Percentiles rank a stretch among this genome's conserved stretches.
phyloP scores from a whole-genome alignment of 306 rosid genomes.

The Prunus davidiana region DNA sequence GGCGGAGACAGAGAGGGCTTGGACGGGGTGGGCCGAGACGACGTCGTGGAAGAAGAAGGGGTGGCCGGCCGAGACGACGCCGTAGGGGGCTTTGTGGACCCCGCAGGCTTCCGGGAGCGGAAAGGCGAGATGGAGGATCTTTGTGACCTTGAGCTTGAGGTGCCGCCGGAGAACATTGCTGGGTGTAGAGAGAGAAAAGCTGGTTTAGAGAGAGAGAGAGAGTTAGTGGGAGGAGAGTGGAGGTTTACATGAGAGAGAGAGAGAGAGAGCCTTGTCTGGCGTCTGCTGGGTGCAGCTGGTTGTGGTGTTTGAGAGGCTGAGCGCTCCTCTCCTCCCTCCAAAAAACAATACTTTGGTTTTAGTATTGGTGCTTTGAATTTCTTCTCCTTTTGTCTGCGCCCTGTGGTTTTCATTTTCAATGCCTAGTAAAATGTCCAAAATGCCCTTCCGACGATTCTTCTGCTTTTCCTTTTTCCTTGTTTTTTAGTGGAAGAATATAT shows the following conservation, averaged over 20 bases:
- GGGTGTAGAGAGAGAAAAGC: conserved; percentile 17
- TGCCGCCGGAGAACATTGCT: conserved; percentile 44
- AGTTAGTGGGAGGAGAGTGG: background rate
- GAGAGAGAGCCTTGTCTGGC: background rate
- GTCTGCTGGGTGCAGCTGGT: background rate
- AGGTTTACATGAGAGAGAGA: background rate
- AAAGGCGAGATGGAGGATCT: conserved; percentile 60
- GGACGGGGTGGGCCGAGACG: conserved; percentile 43
- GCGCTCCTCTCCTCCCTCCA: conserved; percentile 7
- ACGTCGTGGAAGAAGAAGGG: conserved; percentile 49
- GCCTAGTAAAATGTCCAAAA: background rate
- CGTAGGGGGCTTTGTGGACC: conserved; percentile 8
- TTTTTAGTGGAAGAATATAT: background rate
- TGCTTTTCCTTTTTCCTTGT: background rate
- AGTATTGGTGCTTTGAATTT: background rate
- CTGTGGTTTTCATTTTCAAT: background rate
- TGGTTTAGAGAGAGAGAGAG: conserved; percentile 1
- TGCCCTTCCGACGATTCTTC: background rate
- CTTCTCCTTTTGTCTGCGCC: background rate
- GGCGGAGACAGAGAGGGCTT: conserved; percentile 45
- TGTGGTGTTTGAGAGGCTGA: background rate
- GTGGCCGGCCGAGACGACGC: conserved; percentile 43
- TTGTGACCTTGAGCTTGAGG: conserved; percentile 41
- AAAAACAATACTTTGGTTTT: conserved; percentile 1
- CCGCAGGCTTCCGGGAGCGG: conserved; percentile 58